Conservation (phyloP, 768 basidiomycete genomes). For the Podaxis mareebaensis region DNA sequence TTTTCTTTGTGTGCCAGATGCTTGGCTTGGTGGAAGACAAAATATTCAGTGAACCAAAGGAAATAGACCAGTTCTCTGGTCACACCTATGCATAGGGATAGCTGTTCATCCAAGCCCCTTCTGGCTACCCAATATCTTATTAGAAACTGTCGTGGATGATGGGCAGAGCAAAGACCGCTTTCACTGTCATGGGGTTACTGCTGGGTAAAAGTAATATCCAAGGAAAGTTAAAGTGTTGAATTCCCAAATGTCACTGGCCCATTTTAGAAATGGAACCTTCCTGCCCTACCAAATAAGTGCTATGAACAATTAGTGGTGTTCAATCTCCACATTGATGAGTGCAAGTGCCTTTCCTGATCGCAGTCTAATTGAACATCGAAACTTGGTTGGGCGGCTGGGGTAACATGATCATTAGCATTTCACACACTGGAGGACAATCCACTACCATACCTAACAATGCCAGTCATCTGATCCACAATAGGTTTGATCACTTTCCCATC, state of each 20-base stretch:
- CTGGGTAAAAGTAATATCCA: no score
- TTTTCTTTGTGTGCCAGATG: no score
- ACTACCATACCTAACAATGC: constrained; percentile 42
- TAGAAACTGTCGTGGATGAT: no score
- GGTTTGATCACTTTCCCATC: constrained; percentile 32
- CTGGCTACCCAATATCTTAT: no score
- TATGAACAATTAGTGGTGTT: neutral
- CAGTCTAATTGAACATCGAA: constrained; percentile 40
- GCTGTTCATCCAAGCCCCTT: no score
- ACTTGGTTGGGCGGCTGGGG: constrained; percentile 41
- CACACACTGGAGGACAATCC: neutral
- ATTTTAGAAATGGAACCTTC: neutral
- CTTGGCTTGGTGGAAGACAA: no score
- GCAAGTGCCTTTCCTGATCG: constrained; percentile 39
- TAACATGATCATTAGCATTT: neutral
- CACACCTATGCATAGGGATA: no score
- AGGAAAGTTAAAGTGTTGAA: neutral
- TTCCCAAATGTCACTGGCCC: neutral
- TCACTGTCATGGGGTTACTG: no score
- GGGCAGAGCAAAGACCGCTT: no score
- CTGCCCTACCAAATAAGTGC: neutral
- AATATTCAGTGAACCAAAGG: no score
- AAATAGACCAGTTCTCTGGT: no score
- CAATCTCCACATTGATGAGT: constrained; percentile 27
- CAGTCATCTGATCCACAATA: constrained; percentile 40